These are phyloP conservation scores for Termitomyces heimii DNA, from an alignment of 768 basidiomycete genomes.

Conservation along the genomic window DNA sequence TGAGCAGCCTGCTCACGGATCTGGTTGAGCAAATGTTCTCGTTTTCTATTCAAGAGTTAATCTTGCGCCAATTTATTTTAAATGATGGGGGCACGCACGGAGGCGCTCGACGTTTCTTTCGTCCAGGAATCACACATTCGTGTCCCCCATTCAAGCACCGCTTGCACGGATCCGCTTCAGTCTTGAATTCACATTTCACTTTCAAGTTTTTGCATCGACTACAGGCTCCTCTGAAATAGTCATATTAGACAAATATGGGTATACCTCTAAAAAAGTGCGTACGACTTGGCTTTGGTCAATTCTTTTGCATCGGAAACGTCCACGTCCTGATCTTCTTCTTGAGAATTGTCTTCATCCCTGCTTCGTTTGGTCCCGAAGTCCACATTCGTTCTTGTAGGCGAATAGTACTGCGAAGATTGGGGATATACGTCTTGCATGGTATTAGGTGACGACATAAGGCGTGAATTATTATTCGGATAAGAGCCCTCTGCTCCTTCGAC, in stretches of 20 bases:
- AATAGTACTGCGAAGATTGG: constrained; percentile 18
- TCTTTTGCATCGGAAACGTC: constrained; percentile 29
- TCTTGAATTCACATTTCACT: constrained; percentile 74
- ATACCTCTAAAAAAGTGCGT: constrained; percentile 12
- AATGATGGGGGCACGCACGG: constrained; percentile 44
- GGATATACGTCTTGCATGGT: constrained; percentile 22
- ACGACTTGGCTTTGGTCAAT: constrained; percentile 40
- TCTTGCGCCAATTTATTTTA: not conserved
- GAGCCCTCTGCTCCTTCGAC: constrained; percentile 1
- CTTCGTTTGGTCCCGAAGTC: constrained; percentile 30
- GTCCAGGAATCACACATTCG: constrained; percentile 78
- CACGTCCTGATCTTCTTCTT: constrained; percentile 31
- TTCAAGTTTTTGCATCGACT: constrained; percentile 61
- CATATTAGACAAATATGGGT: constrained; percentile 3
- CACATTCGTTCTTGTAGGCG: constrained; percentile 7
- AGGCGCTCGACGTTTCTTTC: constrained; percentile 72
- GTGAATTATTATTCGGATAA: not conserved
- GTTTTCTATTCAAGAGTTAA: constrained; percentile 44
- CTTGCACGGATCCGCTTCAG: constrained; percentile 68
- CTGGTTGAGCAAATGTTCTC: constrained; percentile 71
- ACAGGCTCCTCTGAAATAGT: constrained; percentile 46
- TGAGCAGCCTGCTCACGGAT: constrained; percentile 70
- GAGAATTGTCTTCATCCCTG: constrained; percentile 25
- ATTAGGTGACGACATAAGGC: constrained; percentile 18
- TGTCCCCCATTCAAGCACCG: constrained; percentile 67